Percentiles rank a stretch among this genome's conserved stretches.
phyloP scores from a whole-genome alignment of 1,139 yeast genomes.

The Yamadazyma siamensis region DNA sequence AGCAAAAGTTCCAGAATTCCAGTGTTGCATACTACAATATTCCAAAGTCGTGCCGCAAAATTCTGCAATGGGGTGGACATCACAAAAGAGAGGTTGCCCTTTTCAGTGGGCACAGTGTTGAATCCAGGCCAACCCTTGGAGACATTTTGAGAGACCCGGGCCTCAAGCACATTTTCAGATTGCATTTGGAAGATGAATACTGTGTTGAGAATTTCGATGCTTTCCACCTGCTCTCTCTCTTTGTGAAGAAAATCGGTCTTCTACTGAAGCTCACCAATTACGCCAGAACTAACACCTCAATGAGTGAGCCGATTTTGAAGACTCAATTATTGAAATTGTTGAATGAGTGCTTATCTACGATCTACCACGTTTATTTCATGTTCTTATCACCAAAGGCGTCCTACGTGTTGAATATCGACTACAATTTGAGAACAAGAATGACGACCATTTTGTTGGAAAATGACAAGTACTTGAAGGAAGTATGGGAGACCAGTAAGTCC shows the following conservation, averaged over 20 bases:
- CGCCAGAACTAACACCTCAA: constrained; percentile 3
- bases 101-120: not conserved
- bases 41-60: constrained; percentile 17
- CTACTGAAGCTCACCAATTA: constrained; percentile 18
- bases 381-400: constrained; percentile 72
- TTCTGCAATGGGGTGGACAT: constrained; percentile 21
- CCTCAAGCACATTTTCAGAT: constrained; percentile 60
- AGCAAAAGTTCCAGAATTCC: not conserved
- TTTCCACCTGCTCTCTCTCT: constrained; percentile 54
- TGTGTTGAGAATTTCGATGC: constrained; percentile 80
- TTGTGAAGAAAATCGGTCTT: constrained; percentile 18
- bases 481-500: constrained; percentile 2
- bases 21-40: constrained; percentile 19
- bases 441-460: constrained; percentile 36
- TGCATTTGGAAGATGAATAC: constrained; percentile 57
- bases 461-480: constrained; percentile 5
- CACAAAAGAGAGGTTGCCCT: not conserved
- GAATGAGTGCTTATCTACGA: constrained; percentile 52
- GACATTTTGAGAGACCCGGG: constrained; percentile 76
- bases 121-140: constrained; percentile 13
- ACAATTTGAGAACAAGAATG: constrained; percentile 48
- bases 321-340: constrained; percentile 42
- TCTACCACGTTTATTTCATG: constrained; percentile 63
- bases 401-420: constrained; percentile 68
- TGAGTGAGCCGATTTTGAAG: constrained; percentile 7